A percentile compares a stretch with the other conserved stretches of the same genome.
phyloP scores from a whole-genome alignment of 495 filamentous ascomycete genomes.

The Chlorociboria aeruginascens region DNA sequence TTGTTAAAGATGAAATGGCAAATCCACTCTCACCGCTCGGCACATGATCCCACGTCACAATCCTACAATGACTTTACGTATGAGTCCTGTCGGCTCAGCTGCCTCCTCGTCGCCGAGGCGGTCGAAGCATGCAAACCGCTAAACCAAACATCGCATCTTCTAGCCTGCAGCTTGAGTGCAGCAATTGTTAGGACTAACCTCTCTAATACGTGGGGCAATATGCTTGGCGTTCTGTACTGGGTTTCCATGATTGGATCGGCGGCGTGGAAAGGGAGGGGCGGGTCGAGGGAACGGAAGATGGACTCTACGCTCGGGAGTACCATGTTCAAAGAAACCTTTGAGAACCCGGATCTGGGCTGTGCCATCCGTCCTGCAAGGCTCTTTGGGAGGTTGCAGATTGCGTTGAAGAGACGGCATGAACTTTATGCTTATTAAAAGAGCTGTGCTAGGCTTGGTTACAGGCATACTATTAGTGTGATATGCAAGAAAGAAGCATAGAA shows the following conservation, averaged over 20 bases:
- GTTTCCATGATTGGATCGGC: conserved; percentile 1
- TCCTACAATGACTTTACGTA: not conserved
- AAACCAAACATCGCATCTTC: not conserved
- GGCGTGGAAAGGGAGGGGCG: not conserved
- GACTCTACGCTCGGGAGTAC: not conserved
- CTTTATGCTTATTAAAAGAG: too few species aligned
- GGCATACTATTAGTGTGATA: too few species aligned
- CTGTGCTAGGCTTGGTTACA: too few species aligned
- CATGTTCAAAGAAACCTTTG: not conserved
- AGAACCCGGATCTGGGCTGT: not conserved
- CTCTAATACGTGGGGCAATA: not conserved
- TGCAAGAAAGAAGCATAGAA: too few species aligned
- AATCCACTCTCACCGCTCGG: not conserved
- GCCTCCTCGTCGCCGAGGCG: not conserved
- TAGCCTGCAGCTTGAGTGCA: not conserved
- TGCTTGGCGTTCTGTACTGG: not conserved
- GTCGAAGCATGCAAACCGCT: not conserved
- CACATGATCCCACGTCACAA: not conserved
- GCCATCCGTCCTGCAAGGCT: not conserved
- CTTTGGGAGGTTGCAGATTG: not conserved
- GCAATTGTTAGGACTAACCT: not conserved
- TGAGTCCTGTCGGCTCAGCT: not conserved
- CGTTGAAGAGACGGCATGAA: not conserved
- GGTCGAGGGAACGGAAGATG: not conserved
- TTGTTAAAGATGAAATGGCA: not conserved